Conservation (phyloP, 1,284 basidiomycete genomes). For the Irpex sp. region DNA sequence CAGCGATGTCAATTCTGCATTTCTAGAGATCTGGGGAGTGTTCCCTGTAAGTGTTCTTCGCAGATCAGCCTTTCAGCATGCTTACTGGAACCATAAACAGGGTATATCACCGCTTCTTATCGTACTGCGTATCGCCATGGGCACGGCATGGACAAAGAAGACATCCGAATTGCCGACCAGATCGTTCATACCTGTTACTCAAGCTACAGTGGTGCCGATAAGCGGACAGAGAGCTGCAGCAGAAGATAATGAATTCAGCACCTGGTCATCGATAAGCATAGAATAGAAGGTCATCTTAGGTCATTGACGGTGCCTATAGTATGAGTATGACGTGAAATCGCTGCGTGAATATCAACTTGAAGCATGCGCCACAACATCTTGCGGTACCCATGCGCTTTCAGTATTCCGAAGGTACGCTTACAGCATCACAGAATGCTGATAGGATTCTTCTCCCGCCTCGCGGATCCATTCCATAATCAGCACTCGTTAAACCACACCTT, state of each 20-base stretch:
- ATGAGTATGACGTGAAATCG: too few relatives aligned
- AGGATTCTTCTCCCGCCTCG: too few relatives aligned
- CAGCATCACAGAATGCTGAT: too few relatives aligned
- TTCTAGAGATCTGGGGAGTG: background rate
- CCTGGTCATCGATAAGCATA: too few relatives aligned
- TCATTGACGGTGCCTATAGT: too few relatives aligned
- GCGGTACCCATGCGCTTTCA: too few relatives aligned
- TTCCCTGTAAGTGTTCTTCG: background rate
- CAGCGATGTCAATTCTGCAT: background rate
- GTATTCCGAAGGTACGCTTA: too few relatives aligned
- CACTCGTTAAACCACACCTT: too few relatives aligned
- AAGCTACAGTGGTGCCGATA: background rate
- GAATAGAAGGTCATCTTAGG: too few relatives aligned
- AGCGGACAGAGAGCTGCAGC: background rate
- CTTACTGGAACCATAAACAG: background rate
- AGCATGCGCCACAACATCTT: too few relatives aligned
- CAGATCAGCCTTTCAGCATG: background rate
- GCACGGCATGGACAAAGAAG: background rate
- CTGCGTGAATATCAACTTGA: too few relatives aligned
- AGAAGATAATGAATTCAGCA: background rate
- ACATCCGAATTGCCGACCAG: background rate
- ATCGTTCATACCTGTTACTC: background rate
- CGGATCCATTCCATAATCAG: too few relatives aligned
- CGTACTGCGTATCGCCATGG: background rate
- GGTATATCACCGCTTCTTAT: background rate